A percentile compares a stretch with the other conserved stretches of the same genome.
Conservation (phyloP, 1,284 basidiomycete species). For the Leccinum fuscescens region DNA sequence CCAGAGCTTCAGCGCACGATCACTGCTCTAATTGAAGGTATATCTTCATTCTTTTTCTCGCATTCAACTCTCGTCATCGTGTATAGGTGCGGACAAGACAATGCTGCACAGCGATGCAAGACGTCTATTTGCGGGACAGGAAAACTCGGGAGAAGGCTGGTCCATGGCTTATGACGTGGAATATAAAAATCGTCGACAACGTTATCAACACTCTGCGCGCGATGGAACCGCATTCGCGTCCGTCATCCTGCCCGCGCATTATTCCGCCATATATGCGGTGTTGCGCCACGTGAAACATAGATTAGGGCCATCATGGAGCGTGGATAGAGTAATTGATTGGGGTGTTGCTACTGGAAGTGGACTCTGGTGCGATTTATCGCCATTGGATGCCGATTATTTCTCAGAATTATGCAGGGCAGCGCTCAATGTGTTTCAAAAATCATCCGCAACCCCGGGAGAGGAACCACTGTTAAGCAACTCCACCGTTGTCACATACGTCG, state of each 20-base stretch:
- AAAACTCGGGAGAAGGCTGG: conserved; percentile 44
- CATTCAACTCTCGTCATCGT: conserved; percentile 5
- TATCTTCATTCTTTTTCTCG: conserved; percentile 16
- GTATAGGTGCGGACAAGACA: conserved; percentile 60
- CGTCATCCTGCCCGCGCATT: conserved; percentile 74
- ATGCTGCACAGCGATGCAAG: conserved; percentile 66
- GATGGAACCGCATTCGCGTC: conserved; percentile 76
- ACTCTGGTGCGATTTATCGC: conserved; percentile 54
- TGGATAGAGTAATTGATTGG: conserved; percentile 70
- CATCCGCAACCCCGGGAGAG: conserved; percentile 21
- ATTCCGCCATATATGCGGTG: conserved; percentile 67
- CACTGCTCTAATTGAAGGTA: conserved; percentile 58
- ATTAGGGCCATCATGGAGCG: conserved; percentile 55
- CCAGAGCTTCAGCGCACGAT: conserved; percentile 64
- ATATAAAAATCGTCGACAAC: conserved; percentile 60
- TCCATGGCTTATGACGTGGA: conserved; percentile 49
- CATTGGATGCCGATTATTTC: conserved; percentile 12
- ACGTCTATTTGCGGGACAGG: conserved; percentile 55
- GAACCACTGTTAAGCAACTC: conserved; percentile 46
- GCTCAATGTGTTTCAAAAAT: conserved; percentile 57
- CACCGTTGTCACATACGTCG: conserved; percentile 57
- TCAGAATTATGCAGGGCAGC: conserved; percentile 51
- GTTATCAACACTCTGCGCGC: conserved; percentile 54
- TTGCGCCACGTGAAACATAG: conserved; percentile 61
- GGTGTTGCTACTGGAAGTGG: conserved; percentile 73